phyloP scores from a whole-genome alignment of 2,329 filamentous ascomycete genomes.

The Zymoseptoria ardabiliae region DNA sequence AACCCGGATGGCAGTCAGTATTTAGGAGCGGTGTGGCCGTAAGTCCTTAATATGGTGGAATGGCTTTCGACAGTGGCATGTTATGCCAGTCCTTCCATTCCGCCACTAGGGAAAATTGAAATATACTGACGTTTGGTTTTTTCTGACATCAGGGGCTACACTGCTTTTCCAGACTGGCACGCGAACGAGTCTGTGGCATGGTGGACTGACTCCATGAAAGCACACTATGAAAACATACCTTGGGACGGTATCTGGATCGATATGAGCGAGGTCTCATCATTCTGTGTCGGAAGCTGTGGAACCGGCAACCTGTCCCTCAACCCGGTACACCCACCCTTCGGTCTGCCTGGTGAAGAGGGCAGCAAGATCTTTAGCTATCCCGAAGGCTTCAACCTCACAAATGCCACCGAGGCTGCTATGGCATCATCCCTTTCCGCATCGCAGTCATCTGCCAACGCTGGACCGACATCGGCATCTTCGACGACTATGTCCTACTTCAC shows the following conservation, averaged over 20 bases:
- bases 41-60: too few relatives aligned
- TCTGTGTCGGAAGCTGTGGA: slow-evolving; percentile 67
- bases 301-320: slow-evolving; percentile 57
- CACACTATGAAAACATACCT: slow-evolving; percentile 46
- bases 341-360: slow-evolving; percentile 57
- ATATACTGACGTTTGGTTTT: too few relatives aligned
- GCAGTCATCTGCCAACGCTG: slow-evolving; percentile 40
- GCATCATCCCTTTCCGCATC: slow-evolving; percentile 49
- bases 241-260: slow-evolving; percentile 54
- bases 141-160: slow-evolving; percentile 34
- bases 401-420: slow-evolving; percentile 58
- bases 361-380: slow-evolving; percentile 53
- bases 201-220: slow-evolving; percentile 50
- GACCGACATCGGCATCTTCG: slow-evolving; percentile 17
- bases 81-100: too few relatives aligned
- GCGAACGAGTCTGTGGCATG: slow-evolving; percentile 52
- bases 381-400: slow-evolving; percentile 62
- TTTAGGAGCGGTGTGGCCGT: slow-evolving; percentile 46
- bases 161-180: slow-evolving; percentile 55
- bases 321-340: slow-evolving; percentile 60
- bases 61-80: too few relatives aligned
- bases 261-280: slow-evolving; percentile 55
- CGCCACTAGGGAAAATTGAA: too few relatives aligned
- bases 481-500: slow-evolving; percentile 17
- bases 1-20: slow-evolving; percentile 31